Base-by-base conservation (phyloP, 164 flowering plant genomes). In the Amborella trichopoda region DNA sequence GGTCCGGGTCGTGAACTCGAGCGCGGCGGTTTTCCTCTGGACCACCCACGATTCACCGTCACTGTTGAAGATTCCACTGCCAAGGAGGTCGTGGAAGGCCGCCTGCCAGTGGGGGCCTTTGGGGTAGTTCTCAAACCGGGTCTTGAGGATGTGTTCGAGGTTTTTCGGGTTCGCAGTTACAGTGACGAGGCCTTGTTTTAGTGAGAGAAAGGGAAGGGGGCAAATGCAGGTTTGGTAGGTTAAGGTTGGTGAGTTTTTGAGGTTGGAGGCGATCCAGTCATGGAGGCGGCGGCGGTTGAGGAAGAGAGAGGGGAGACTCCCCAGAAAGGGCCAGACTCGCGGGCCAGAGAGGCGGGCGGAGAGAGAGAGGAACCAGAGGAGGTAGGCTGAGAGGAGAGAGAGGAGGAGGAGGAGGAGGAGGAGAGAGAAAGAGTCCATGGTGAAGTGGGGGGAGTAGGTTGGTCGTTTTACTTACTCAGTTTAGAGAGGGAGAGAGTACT, bases 1-100 rank as follows among this genome's bases (percentile, higher is more conserved):
- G 3, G 97, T 88, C 51, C 97, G 50, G 1, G 97, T 88, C 2
- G 97, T 88, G 71, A 88, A 88, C 72, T 88, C 97, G 0, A 88
- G 75, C 10, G 95, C 95, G 0, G 97, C 94, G 0, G 95, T 83
- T 42, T 89, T 83, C 22, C 97, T 62, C 33, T 89, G 97, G n/a
- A 83, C 62, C 1, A 85, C 75, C 97, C 97, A 89, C 9, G 90
- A 74, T 0, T 85, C 91, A 0, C 97, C 95, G 41, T 89, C 95
- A 51, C 75, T 71, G 62, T 89, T 85, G 70, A 89, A 85, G 45
- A 89, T 89, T 13, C 97, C 97, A 26, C 81, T 81, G n/a, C 97
- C 95, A 5, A 89, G 61, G 2, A 89, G 68, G 53, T 89, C 95
- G 36, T 85, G 95, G 50, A 89, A 82, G 1, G 85, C 93, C 0